Evolutionary conservation across 495 filamentous ascomycete genomes (phyloP).

Genomic region (Talaromyces thailandensis): DNA sequence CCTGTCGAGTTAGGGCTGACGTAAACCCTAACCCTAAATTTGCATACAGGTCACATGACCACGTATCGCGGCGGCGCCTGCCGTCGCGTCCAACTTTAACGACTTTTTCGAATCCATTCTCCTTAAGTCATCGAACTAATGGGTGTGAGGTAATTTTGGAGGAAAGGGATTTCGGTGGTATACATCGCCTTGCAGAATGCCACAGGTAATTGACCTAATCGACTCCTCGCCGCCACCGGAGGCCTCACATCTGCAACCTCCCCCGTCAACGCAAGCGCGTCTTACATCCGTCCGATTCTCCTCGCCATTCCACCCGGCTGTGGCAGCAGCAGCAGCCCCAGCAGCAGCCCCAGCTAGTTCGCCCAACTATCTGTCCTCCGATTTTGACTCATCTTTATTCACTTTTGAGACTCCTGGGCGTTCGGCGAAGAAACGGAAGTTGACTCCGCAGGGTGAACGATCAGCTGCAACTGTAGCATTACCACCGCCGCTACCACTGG

Average conservation of each 20-base stretch:
- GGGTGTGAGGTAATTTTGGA: neutral
- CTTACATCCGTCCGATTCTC: neutral
- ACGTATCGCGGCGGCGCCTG: neutral
- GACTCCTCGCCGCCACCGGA: constrained; percentile 24
- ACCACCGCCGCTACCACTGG: neutral
- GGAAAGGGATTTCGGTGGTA: neutral
- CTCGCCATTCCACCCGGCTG: neutral
- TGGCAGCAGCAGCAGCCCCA: neutral
- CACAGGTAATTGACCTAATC: constrained; percentile 33
- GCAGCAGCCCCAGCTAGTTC: neutral
- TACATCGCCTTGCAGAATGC: constrained; percentile 19
- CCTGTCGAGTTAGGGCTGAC: neutral
- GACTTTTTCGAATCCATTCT: neutral
- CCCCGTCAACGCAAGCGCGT: constrained; percentile 9
- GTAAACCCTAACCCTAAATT: neutral
- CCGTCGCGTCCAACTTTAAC: neutral
- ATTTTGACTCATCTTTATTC: constrained; percentile 33
- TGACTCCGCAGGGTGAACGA: constrained; percentile 15
- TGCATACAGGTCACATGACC: neutral
- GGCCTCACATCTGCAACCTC: constrained; percentile 9
- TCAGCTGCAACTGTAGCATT: neutral
- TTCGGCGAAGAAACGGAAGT: constrained; percentile 29
- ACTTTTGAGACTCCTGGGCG: constrained; percentile 26
- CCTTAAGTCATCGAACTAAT: neutral
- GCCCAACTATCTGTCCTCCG: constrained; percentile 36